Percentiles rank a stretch among this genome's conserved stretches.
These are phyloP conservation scores for Polytolypa hystricis DNA, from an alignment of 2,329 filamentous ascomycete genomes.

Conservation along the genomic window DNA sequence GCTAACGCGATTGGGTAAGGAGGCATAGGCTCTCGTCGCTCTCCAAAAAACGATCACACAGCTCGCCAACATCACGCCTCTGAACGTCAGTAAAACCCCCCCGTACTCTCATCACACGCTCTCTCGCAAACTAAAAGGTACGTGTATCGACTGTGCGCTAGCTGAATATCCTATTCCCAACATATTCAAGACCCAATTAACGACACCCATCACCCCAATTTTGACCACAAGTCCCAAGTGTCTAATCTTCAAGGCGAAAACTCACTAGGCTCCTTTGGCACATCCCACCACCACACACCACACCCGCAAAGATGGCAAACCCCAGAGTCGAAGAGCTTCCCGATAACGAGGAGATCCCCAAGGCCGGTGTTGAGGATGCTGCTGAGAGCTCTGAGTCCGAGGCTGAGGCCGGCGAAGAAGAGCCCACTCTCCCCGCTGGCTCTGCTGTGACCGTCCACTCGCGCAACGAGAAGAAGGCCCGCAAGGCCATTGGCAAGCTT, in stretches of 20 bases:
- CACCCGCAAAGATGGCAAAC: constrained; percentile 30
- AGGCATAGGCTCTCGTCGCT: not conserved
- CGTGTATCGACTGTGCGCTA: too few species aligned
- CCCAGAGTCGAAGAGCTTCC: constrained; percentile 65
- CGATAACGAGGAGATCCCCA: constrained; percentile 73
- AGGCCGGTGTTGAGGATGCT: constrained; percentile 67
- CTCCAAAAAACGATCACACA: too few species aligned
- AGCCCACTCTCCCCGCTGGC: constrained; percentile 65
- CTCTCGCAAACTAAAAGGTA: too few species aligned
- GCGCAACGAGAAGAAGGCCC: constrained; percentile 99
- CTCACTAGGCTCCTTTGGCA: too few species aligned
- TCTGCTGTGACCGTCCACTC: constrained; percentile 87
- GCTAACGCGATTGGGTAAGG: not conserved
- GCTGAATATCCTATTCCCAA: too few species aligned
- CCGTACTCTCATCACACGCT: too few species aligned
- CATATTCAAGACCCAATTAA: too few species aligned
- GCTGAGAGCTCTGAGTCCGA: constrained; percentile 41
- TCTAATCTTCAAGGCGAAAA: too few species aligned
- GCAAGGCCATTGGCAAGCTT: constrained; percentile 98
- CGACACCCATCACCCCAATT: too few species aligned
- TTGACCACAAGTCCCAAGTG: too few species aligned
- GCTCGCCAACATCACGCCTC: too few species aligned
- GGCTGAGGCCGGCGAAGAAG: constrained; percentile 40
- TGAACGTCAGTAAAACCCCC: too few species aligned
- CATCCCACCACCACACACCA: not conserved